Percentiles rank a stretch among this genome's conserved stretches.
Evolutionary conservation across 1,284 basidiomycete genomes (phyloP).

Genomic region (Inonotus hispidus): DNA sequence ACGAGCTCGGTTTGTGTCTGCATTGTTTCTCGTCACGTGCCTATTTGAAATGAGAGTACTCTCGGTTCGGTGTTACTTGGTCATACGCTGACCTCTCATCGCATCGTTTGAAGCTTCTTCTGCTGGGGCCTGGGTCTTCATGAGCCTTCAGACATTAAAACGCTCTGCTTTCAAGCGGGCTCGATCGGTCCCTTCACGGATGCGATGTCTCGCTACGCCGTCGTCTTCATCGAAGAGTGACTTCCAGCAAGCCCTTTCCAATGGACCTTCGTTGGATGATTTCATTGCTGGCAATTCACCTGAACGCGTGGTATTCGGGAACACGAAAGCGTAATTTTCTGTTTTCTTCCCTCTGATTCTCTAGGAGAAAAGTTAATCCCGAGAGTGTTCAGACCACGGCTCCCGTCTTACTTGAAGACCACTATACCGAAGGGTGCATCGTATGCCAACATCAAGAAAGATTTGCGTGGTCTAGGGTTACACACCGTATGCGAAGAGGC

Average conservation of each 20-base stretch:
- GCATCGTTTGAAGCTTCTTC: neutral
- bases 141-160: slow-evolving; percentile 19
- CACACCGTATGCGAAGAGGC: slow-evolving; percentile 99
- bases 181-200: slow-evolving; percentile 21
- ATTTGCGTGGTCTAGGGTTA: slow-evolving; percentile 85
- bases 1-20: too few species aligned
- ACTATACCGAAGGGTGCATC: slow-evolving; percentile 87
- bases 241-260: slow-evolving; percentile 58
- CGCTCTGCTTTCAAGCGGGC: slow-evolving; percentile 20
- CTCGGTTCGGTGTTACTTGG: neutral
- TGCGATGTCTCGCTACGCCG: slow-evolving; percentile 43
- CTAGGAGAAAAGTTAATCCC: neutral
- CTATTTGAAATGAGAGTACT: neutral
- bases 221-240: slow-evolving; percentile 36
- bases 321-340: slow-evolving; percentile 59
- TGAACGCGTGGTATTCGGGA: slow-evolving; percentile 74
- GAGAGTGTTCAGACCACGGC: slow-evolving; percentile 62
- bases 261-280: slow-evolving; percentile 79
- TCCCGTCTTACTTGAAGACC: slow-evolving; percentile 92
- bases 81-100: neutral
- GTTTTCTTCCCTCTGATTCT: neutral
- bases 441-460: slow-evolving; percentile 92
- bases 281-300: slow-evolving; percentile 65
- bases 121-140: neutral
- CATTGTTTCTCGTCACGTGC: neutral